Conservation (phyloP, 1,139 yeast genomes). For the Debaryomyces robertsiae region DNA sequence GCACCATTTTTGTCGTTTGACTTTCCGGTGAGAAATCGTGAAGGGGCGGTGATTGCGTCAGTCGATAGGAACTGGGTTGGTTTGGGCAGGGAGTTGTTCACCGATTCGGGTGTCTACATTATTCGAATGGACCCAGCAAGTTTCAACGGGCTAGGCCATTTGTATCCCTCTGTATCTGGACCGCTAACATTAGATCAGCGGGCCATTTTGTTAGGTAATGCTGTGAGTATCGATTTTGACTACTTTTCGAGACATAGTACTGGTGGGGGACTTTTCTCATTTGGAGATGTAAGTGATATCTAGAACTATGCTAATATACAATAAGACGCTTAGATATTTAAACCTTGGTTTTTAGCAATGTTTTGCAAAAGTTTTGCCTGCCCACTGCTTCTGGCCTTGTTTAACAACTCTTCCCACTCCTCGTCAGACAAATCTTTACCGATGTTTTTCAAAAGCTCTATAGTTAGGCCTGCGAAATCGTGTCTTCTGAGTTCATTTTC, state of each 20-base stretch:
- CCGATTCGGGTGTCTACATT: conserved; percentile 92
- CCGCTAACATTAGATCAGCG: conserved; percentile 75
- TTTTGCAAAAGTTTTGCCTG: conserved; percentile 16
- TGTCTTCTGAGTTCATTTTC: conserved; percentile 54
- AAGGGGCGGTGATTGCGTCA: conserved; percentile 64
- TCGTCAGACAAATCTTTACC: conserved; percentile 37
- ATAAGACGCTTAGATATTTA: neutral
- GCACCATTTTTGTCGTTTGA: conserved; percentile 86
- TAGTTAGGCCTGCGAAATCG: conserved; percentile 57
- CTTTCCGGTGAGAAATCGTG: conserved; percentile 69
- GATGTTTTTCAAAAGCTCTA: conserved; percentile 47
- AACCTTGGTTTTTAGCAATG: conserved; percentile 8
- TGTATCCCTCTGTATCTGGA: conserved; percentile 44
- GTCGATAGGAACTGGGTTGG: conserved; percentile 97
- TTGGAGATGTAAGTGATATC: conserved; percentile 36
- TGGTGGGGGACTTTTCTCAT: conserved; percentile 41
- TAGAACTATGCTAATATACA: neutral
- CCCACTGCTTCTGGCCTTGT: conserved; percentile 31
- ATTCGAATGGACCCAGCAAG: conserved; percentile 78
- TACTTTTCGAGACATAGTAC: conserved; percentile 87
- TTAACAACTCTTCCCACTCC: conserved; percentile 47
- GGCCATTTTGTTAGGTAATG: conserved; percentile 82
- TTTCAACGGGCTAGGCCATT: conserved; percentile 49
- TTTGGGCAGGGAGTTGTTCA: conserved; percentile 84
- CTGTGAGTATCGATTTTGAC: conserved; percentile 91